Evolutionary conservation across 164 flowering plant species (phyloP), one percentile per base, ranked within the genome.

Genomic region (Vitis amurensis): DNA sequence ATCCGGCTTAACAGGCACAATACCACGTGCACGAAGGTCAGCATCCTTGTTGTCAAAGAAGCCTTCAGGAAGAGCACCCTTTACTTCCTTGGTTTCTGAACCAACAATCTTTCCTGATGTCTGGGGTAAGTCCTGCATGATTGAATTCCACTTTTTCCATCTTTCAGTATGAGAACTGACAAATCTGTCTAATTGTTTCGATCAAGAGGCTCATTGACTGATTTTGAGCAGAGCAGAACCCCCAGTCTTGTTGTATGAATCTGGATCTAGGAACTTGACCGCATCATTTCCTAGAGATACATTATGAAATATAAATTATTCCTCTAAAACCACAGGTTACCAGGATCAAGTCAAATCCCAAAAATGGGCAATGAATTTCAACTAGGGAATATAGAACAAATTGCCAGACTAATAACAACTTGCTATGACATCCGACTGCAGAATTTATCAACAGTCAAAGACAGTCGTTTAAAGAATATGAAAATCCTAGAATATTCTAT

Each of bases 41-140:
- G 94, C 94, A 71, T 94, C 98, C 76, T 91, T 91, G 83, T 90
- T 82, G 75, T 94, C 99, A 80, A 91, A 94, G 80, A 94, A 94
- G 30, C 99, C 99, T 77, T 82, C 90, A 64, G 98, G 99, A 30
- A 92, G 87, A 63, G 85, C 88, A 73, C 92, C 92, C 78, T 84
- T 86, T 17, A 37, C 74, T 75, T 82, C 88, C 83, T 83, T 87
- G 65, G 68, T 63, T 68, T 88, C 88, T 65, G 86, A 63, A 70
- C 31, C 80, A 71, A 63, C 69, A 9, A 19, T 48, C 50, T 75
- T 66, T 50, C 63, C 48, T 37, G 80, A 52, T 50, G 64, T 50
- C 48, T 72, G 73, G 59, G 48, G 29, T 27, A 23, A 73, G 64
- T 80, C 80, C 64, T 23, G 75, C 53, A 9, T 78, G 68, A 71